phyloP scores from a whole-genome alignment of 148 eudicot species.

The Silene uniflora region DNA sequence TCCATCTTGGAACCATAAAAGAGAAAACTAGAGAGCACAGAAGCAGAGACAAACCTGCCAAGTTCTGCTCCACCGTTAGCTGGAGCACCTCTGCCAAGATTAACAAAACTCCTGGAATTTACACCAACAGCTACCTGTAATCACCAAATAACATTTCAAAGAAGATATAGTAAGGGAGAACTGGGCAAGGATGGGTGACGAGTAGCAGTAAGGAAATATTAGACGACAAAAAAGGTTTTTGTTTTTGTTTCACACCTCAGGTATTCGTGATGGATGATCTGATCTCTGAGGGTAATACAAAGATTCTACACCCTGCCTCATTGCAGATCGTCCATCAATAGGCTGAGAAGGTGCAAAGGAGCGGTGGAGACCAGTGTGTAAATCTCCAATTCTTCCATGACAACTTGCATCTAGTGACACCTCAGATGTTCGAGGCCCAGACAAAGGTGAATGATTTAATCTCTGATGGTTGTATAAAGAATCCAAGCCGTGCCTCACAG shows the following conservation, averaged over 20 bases:
- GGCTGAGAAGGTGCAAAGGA: constrained; percentile 28
- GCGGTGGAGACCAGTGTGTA: constrained; percentile 27
- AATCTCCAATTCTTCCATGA: constrained; percentile 10
- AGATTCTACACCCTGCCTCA: constrained; percentile 37
- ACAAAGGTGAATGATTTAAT: constrained; percentile 33
- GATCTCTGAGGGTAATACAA: constrained; percentile 32
- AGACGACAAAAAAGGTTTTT: not conserved
- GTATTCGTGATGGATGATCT: constrained; percentile 33
- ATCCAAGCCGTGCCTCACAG: constrained; percentile 36
- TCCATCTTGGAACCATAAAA: not conserved
- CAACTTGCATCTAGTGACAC: constrained; percentile 23
- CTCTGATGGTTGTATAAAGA: constrained; percentile 34
- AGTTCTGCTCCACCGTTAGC: constrained; percentile 45
- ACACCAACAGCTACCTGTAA: constrained; percentile 39
- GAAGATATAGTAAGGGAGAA: not conserved
- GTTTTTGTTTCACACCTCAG: constrained; percentile 37
- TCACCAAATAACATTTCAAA: constrained; percentile 13
- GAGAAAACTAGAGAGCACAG: not conserved
- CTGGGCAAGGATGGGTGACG: not conserved
- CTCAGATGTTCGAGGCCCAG: constrained; percentile 38
- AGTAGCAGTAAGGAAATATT: not conserved
- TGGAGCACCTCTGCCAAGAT: constrained; percentile 40
- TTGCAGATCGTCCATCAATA: constrained; percentile 30
- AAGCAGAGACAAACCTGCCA: constrained; percentile 55
- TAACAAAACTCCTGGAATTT: constrained; percentile 34